Conservation (phyloP, 2,329 filamentous ascomycete genomes). For the Drechslerella dactyloides region DNA sequence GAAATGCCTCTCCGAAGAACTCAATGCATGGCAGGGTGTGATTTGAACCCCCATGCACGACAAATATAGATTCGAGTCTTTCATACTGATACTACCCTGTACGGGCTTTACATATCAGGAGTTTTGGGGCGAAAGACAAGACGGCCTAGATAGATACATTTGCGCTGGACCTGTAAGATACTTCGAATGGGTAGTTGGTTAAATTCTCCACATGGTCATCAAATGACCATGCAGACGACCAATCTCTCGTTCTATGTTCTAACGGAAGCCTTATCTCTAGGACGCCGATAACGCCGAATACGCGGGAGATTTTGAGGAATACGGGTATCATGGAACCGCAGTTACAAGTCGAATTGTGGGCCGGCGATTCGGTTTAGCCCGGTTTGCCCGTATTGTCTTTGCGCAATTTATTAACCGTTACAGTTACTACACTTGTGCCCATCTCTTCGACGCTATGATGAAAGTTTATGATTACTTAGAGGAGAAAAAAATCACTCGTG, state of each 20-base stretch:
- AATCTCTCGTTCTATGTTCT: no score
- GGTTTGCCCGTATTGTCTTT: neutral
- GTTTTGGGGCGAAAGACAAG: no score
- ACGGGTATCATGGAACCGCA: slow-evolving; percentile 3
- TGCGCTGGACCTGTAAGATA: neutral
- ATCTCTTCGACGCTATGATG: slow-evolving; percentile 20
- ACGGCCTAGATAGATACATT: no score
- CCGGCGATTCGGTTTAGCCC: slow-evolving; percentile 1
- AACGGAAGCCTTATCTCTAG: neutral
- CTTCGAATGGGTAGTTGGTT: no score
- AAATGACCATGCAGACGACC: no score
- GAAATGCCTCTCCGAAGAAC: no score
- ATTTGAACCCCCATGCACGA: no score
- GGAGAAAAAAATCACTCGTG: neutral
- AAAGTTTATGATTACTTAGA: slow-evolving; percentile 8
- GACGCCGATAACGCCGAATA: neutral
- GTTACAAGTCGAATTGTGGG: slow-evolving; percentile 14
- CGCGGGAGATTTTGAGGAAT: slow-evolving; percentile 8
- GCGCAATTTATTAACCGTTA: slow-evolving; percentile 12
- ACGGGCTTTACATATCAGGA: no score
- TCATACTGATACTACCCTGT: no score
- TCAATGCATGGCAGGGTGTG: no score
- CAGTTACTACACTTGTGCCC: slow-evolving; percentile 19
- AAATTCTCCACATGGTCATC: no score
- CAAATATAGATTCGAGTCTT: no score